These are phyloP conservation scores for Bipolaris zeicola DNA, from an alignment of 2,329 filamentous ascomycete genomes.

Conservation along the genomic window DNA sequence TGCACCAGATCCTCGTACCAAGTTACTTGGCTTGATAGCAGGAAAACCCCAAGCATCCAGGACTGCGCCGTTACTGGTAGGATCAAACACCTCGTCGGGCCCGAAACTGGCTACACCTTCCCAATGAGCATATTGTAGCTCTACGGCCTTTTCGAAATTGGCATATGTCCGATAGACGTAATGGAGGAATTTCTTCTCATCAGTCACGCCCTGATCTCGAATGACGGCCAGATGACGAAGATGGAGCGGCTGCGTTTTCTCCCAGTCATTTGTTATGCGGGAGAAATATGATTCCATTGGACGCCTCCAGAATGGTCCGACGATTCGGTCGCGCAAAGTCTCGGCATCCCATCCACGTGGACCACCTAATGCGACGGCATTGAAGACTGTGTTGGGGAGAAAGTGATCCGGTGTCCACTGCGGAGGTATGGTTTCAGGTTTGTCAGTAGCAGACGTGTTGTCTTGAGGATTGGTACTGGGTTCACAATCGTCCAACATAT, in stretches of 20 bases:
- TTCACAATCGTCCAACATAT: constrained; percentile 31
- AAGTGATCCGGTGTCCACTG: constrained; percentile 61
- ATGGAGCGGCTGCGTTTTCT: constrained; percentile 63
- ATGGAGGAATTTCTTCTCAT: constrained; percentile 51
- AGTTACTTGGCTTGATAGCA: constrained; percentile 22
- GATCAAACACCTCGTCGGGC: constrained; percentile 26
- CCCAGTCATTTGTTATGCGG: constrained; percentile 62
- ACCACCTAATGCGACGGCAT: constrained; percentile 56
- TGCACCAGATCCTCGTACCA: constrained; percentile 30
- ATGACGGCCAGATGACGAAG: constrained; percentile 63
- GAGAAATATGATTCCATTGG: constrained; percentile 60
- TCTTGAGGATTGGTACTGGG: constrained; percentile 29
- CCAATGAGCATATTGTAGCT: constrained; percentile 58
- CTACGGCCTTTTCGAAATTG: constrained; percentile 61
- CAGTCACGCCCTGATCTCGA: constrained; percentile 57
- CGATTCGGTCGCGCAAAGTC: constrained; percentile 45
- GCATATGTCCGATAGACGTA: constrained; percentile 62
- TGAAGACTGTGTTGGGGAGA: constrained; percentile 59
- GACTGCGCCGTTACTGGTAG: background rate
- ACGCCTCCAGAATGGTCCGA: constrained; percentile 60
- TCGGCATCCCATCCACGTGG: constrained; percentile 56
- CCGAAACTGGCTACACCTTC: constrained; percentile 55
- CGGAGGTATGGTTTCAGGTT: constrained; percentile 49
- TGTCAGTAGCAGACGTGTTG: constrained; percentile 18
- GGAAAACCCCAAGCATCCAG: constrained; percentile 43